Evolutionary conservation across 2,329 filamentous ascomycete species (phyloP), one percentile per base, ranked within the genome.

Genomic region (Thelonectria olida): DNA sequence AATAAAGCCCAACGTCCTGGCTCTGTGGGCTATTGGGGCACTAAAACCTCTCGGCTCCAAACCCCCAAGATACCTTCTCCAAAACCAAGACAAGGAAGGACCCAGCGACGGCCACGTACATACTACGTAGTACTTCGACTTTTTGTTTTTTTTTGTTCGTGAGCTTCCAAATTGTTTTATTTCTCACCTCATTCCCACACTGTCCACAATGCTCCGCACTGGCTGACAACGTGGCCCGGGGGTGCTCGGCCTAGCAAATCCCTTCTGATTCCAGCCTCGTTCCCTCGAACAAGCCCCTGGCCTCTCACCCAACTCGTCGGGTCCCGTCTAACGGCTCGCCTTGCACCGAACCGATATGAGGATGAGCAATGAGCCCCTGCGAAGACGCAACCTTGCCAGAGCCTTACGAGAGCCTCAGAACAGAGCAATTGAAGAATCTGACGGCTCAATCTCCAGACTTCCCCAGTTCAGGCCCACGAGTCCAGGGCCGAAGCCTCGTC

Each of bases 301-400:
- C 42, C 50, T 52, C 54, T 66, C 54, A 61, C 50, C 68, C 69
- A 71, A 68, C 54, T 67, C 62, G 59, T 64, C 62, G 69, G 68
- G 67, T 68, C 68, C 42, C 62, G 62, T 54, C 53, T 70, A 61
- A 60, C 65, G 67, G 69, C 68, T 71, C 69, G 67, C 69, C 68
- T 71, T 66, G 68, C 51, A 36, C 61, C 58, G 50, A 71, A 62
- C 67, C 69, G 69, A 71, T 60, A 71, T 71, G 66, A 68, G 62
- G 69, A 67, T 71, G 62, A 47, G 57, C 58, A 55, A 39, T 62
- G 39, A 27, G 58, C 60, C 67, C 67, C 60, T 68, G 64, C 66
- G 62, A 44, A 51, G 4, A 45, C 42, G 15, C 42, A 17, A 27
- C 41, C 41, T 47, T 54, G 52, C 28, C 20, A 15, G 31, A 62